Conservation (phyloP, 2,329 filamentous ascomycete genomes). For the Biscogniauxia marginata region DNA sequence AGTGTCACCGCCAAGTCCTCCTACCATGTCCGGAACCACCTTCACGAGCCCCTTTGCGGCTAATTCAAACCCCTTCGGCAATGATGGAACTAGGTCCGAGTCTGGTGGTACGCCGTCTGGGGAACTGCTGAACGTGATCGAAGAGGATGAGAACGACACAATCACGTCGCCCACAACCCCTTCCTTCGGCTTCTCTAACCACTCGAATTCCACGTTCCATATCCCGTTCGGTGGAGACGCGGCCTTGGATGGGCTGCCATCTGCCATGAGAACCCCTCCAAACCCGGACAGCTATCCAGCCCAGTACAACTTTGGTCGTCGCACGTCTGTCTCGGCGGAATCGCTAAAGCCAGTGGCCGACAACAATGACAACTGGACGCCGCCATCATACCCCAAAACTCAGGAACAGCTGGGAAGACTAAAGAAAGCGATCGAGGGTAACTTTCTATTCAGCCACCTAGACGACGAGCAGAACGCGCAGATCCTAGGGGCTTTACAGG, state of each 20-base stretch:
- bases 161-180: conserved; percentile 72
- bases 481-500: conserved; percentile 85
- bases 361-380: conserved; percentile 83
- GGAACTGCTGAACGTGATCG: conserved; percentile 61
- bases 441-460: conserved; percentile 91
- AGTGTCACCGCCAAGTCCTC: conserved; percentile 35
- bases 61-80: conserved; percentile 72
- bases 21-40: conserved; percentile 67
- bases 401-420: conserved; percentile 77
- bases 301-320: conserved; percentile 90
- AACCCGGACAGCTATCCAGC: conserved; percentile 74
- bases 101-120: conserved; percentile 39
- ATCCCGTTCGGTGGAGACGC: conserved; percentile 54
- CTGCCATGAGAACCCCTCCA: conserved; percentile 46
- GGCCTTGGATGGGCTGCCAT: conserved; percentile 43
- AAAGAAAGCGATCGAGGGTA: conserved; percentile 76
- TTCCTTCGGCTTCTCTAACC: conserved; percentile 48
- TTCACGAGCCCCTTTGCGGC: conserved; percentile 73
- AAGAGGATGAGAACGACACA: conserved; percentile 79
- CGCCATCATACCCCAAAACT: conserved; percentile 81
- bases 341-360: conserved; percentile 87
- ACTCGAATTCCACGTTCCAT: conserved; percentile 44
- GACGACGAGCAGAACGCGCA: conserved; percentile 90
- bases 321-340: conserved; percentile 95
- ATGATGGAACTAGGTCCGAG: conserved; percentile 41